These are phyloP conservation scores for Cytospora piceicola DNA, from an alignment of 2,329 filamentous ascomycete species.

Conservation along the genomic window DNA sequence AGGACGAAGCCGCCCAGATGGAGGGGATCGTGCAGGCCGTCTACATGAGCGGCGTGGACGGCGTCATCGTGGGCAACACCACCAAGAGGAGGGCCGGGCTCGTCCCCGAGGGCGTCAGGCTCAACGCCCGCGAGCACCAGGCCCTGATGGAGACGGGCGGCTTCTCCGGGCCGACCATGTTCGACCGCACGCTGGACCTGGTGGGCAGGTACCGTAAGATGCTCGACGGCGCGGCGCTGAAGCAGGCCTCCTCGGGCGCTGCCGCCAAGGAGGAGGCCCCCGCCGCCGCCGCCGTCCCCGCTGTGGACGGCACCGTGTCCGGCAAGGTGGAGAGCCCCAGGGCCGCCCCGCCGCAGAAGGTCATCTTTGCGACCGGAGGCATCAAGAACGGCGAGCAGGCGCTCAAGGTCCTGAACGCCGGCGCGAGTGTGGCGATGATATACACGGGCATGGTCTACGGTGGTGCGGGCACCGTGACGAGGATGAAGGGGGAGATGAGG, in stretches of 20 bases:
- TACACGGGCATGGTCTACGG: slow-evolving; percentile 78
- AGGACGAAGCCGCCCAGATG: slow-evolving; percentile 83
- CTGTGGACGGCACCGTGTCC: slow-evolving; percentile 41
- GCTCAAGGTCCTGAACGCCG: slow-evolving; percentile 79
- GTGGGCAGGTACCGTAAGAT: slow-evolving; percentile 78
- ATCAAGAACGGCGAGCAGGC: slow-evolving; percentile 89
- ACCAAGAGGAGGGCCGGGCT: slow-evolving; percentile 80
- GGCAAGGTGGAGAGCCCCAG: slow-evolving; percentile 36
- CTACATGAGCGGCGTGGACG: slow-evolving; percentile 83
- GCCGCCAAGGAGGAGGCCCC: slow-evolving; percentile 35
- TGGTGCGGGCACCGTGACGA: slow-evolving; percentile 65
- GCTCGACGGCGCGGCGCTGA: slow-evolving; percentile 58
- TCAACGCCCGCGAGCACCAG: slow-evolving; percentile 68
- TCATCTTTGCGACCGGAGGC: slow-evolving; percentile 91
- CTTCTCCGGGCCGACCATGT: slow-evolving; percentile 89
- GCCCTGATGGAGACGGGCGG: slow-evolving; percentile 79
- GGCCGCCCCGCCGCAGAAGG: slow-evolving; percentile 58
- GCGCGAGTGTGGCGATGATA: slow-evolving; percentile 87
- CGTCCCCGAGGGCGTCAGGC: slow-evolving; percentile 66
- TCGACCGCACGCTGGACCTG: slow-evolving; percentile 75
- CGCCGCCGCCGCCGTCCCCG: slow-evolving; percentile 42
- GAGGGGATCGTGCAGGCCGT: slow-evolving; percentile 87
- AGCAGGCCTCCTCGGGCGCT: slow-evolving; percentile 35
- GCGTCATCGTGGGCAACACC: slow-evolving; percentile 96
- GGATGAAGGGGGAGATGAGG: slow-evolving; percentile 67